These are phyloP conservation scores for Funneliformis mosseae DNA, from an alignment of 192 early-diverging fungal genomes.

Conservation along the genomic window DNA sequence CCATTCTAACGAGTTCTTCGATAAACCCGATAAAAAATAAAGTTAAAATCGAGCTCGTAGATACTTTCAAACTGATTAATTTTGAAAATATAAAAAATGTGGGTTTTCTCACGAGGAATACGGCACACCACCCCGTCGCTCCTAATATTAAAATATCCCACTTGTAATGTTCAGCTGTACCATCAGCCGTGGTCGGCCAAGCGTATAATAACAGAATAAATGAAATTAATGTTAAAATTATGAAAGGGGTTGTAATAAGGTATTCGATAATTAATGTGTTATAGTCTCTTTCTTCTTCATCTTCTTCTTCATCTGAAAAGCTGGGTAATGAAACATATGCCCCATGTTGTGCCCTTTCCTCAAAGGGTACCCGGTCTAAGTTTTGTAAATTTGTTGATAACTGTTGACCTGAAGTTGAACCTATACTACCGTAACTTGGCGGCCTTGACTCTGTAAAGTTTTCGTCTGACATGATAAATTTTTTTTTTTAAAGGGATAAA, in stretches of 20 bases:
- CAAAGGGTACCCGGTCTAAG: neutral
- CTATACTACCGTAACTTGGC: neutral
- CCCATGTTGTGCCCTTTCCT: neutral
- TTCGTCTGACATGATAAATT: neutral
- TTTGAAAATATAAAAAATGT: slow-evolving; percentile 37
- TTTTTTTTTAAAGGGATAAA: neutral
- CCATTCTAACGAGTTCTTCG: slow-evolving; percentile 38
- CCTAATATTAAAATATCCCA: slow-evolving; percentile 40
- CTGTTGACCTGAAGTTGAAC: neutral
- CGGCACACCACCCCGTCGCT: slow-evolving; percentile 39
- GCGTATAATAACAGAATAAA: neutral
- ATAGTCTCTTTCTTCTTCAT: slow-evolving; percentile 14
- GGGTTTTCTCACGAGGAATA: slow-evolving; percentile 38
- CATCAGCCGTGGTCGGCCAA: neutral
- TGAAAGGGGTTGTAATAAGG: neutral
- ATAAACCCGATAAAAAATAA: slow-evolving; percentile 35
- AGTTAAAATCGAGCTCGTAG: slow-evolving; percentile 35
- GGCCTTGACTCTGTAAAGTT: neutral
- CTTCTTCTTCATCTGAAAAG: slow-evolving; percentile 14
- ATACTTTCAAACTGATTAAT: neutral
- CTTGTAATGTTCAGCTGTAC: neutral
- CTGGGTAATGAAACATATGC: neutral
- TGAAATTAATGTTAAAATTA: neutral
- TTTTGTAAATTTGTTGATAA: neutral
- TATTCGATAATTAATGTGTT: slow-evolving; percentile 7